Base-by-base conservation (phyloP, 1,139 yeast genomes). In the Suhomyces bokatorum region DNA sequence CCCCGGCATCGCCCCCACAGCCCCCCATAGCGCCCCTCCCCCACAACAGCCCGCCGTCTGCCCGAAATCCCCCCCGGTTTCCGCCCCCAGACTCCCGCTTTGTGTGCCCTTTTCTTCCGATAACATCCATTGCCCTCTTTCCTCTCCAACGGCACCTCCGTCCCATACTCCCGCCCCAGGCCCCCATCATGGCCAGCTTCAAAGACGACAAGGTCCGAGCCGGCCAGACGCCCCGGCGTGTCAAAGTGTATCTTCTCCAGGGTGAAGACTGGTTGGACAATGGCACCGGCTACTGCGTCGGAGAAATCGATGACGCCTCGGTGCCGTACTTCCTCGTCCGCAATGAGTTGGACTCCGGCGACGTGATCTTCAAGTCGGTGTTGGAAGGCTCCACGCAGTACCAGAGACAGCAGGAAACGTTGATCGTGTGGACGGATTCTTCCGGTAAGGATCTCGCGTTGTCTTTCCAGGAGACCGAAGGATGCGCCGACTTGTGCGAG, bases 391-490 rank as follows among this genome's bases (percentile, higher is more conserved):
- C 80, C 29, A 85, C 84, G 2, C 96, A 87, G 56, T 91, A 87
- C 61, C 98, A 91, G 62, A 77, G 96, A 57, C 97, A 91, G 60
- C 98, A 93, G 60, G 97, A 90, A 51, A 90, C 97, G 0, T 70
- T 93, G 41, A 88, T 93, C 16, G 97, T 93, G 16, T 93, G 99
- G 98, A 87, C 96, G 6, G 96, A 89, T 58, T 64, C 73, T 8
- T 74, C 78, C 16, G 93, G 93, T 3, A 80, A 79, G 47, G 97
- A 90, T 62, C 79, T 90, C 53, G 98, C 98, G 5, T 71, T 93
- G 35, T 87, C 95, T 42, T 93, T 93, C 64, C 97, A 93, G 62
- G 98, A 90, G 59, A 82, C 88, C 33, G 87, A 85, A 42, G 98
- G 98, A 0, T 93, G 99, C 63, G 80, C 87, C 13, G 80, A 83